phyloP scores from a whole-genome alignment of 306 rosid species.

The Parietaria judaica region DNA sequence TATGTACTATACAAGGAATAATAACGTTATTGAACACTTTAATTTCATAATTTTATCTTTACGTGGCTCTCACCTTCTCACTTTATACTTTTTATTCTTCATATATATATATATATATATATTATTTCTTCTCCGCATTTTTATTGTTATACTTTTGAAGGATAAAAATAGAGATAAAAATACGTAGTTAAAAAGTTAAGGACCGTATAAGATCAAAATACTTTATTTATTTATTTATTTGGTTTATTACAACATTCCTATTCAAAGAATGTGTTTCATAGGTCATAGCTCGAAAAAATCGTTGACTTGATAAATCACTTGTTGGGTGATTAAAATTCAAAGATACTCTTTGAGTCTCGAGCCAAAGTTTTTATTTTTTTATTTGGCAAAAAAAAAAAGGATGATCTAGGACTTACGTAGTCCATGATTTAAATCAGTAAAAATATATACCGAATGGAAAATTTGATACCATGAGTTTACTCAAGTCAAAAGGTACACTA shows the following conservation, averaged over 20 bases:
- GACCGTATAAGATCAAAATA: too few relatives aligned
- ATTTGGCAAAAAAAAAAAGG: neutral
- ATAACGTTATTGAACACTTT: too few relatives aligned
- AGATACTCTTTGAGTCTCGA: neutral
- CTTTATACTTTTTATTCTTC: too few relatives aligned
- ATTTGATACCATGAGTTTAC: constrained; percentile 1
- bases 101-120: too few relatives aligned
- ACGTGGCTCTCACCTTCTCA: too few relatives aligned
- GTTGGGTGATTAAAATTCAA: neutral
- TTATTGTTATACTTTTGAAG: too few relatives aligned
- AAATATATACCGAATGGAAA: neutral
- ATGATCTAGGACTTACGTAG: neutral
- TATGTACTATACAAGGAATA: too few relatives aligned
- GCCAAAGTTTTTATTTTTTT: neutral
- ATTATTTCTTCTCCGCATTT: too few relatives aligned
- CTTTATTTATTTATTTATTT: too few relatives aligned
- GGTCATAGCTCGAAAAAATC: neutral
- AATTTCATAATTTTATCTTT: too few relatives aligned
- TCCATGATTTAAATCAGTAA: neutral
- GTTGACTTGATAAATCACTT: neutral
- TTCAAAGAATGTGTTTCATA: neutral
- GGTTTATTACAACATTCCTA: constrained; percentile 1
- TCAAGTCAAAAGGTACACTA: constrained; percentile 9
- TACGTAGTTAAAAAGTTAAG: too few relatives aligned
- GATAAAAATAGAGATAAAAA: too few relatives aligned